Conservation (phyloP, 2,329 filamentous ascomycete genomes). For the Harringtonia aguacate region DNA sequence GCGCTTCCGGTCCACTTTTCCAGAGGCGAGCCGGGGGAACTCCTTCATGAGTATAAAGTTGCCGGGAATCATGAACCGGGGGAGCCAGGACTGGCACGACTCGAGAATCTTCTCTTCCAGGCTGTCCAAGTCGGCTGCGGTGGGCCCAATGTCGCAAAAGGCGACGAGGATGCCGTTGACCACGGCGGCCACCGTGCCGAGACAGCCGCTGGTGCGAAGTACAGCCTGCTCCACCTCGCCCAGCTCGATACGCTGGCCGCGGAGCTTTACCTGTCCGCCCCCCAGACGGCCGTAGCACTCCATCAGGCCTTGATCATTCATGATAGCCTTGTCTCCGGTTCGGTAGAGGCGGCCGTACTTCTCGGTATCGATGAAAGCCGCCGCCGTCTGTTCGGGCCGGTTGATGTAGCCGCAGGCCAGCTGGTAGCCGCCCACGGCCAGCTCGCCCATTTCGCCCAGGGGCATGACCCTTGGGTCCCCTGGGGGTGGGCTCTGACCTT, state of each 20-base stretch:
- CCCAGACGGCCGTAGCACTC: constrained; percentile 75
- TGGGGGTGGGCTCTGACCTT: constrained; percentile 1
- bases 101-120: constrained; percentile 36
- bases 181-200: constrained; percentile 56
- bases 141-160: constrained; percentile 46
- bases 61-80: constrained; percentile 71
- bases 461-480: constrained; percentile 36
- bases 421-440: constrained; percentile 72
- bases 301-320: constrained; percentile 57
- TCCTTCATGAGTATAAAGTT: constrained; percentile 54
- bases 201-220: constrained; percentile 49
- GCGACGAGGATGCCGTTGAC: constrained; percentile 59
- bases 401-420: constrained; percentile 76
- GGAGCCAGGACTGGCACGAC: constrained; percentile 64
- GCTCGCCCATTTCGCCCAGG: constrained; percentile 61
- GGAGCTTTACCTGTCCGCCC: constrained; percentile 74
- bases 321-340: constrained; percentile 72
- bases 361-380: constrained; percentile 56
- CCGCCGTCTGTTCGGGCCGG: constrained; percentile 60
- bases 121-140: constrained; percentile 14
- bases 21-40: constrained; percentile 70
- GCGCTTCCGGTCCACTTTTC: constrained; percentile 65
- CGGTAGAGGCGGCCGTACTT: constrained; percentile 62
- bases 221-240: constrained; percentile 67
- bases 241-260: constrained; percentile 73